Evolutionary conservation across 2,329 filamentous ascomycete genomes (phyloP).

Genomic region (Ophioceras dolichostomum): DNA sequence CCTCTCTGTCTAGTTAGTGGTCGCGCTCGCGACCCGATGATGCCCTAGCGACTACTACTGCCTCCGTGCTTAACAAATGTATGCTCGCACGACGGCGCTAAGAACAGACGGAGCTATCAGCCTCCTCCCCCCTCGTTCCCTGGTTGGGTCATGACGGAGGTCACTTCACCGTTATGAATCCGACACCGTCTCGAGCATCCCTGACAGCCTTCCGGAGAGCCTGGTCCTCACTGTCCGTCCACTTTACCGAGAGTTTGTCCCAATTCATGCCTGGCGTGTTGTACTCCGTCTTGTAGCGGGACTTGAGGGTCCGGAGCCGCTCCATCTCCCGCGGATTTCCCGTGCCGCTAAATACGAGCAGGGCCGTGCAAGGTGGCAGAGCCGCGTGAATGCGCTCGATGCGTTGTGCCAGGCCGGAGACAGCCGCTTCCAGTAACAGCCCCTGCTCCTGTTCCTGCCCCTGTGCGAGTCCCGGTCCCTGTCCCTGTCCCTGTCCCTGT

Average conservation of each 20-base stretch:
- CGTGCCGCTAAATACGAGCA: constrained; percentile 53
- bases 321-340: constrained; percentile 58
- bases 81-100: too few species aligned
- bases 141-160: neutral
- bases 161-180: constrained; percentile 53
- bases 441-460: neutral
- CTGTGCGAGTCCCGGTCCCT: too few species aligned
- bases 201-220: constrained; percentile 43
- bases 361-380: constrained; percentile 51
- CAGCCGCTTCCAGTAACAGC: constrained; percentile 28
- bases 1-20: too few species aligned
- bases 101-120: too few species aligned
- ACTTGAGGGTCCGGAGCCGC: constrained; percentile 45
- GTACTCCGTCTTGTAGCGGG: constrained; percentile 51
- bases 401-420: constrained; percentile 31
- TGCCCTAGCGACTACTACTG: too few species aligned
- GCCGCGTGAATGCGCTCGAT: constrained; percentile 42
- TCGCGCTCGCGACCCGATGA: too few species aligned
- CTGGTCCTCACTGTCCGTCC: constrained; percentile 57
- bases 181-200: constrained; percentile 48
- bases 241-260: constrained; percentile 54
- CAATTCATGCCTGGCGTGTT: constrained; percentile 51
- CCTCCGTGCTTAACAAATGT: too few species aligned
- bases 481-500: too few species aligned
- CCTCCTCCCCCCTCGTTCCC: too few species aligned